phyloP scores from a whole-genome alignment of 495 filamentous ascomycete genomes.

The Cercophora samala region DNA sequence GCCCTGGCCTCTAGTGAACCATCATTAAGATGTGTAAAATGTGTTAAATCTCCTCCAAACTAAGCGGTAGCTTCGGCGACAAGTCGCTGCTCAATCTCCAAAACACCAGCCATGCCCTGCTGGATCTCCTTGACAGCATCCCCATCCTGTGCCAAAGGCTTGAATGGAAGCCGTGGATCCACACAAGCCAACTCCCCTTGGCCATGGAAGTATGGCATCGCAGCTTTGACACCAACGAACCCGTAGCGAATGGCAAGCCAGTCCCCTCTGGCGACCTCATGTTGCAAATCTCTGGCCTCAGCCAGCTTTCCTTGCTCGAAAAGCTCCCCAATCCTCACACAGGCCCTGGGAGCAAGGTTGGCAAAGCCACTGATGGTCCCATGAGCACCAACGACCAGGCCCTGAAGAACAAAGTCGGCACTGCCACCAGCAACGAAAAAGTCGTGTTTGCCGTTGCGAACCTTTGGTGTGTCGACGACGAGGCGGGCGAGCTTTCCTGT shows the following conservation, averaged over 20 bases:
- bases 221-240: conserved; percentile 78
- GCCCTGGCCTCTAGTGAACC: neutral
- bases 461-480: conserved; percentile 52
- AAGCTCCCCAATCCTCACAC: conserved; percentile 68
- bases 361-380: conserved; percentile 80
- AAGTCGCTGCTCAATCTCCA: conserved; percentile 17
- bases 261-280: conserved; percentile 67
- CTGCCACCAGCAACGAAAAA: conserved; percentile 81
- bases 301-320: conserved; percentile 64
- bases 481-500: conserved; percentile 83
- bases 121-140: conserved; percentile 15
- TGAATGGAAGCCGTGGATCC: conserved; percentile 28
- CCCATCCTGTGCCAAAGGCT: conserved; percentile 12
- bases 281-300: conserved; percentile 68
- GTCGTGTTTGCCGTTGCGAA: conserved; percentile 37
- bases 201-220: conserved; percentile 71
- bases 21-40: neutral
- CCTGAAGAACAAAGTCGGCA: conserved; percentile 81
- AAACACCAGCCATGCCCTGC: conserved; percentile 16
- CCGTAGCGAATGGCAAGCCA: conserved; percentile 79
- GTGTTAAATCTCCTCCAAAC: neutral
- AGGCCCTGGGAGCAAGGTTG: conserved; percentile 72
- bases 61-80: conserved; percentile 2
- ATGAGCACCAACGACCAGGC: conserved; percentile 66
- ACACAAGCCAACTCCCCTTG: conserved; percentile 48